phyloP scores from a whole-genome alignment of 2,329 filamentous ascomycete species.

The Lachnellula arida region DNA sequence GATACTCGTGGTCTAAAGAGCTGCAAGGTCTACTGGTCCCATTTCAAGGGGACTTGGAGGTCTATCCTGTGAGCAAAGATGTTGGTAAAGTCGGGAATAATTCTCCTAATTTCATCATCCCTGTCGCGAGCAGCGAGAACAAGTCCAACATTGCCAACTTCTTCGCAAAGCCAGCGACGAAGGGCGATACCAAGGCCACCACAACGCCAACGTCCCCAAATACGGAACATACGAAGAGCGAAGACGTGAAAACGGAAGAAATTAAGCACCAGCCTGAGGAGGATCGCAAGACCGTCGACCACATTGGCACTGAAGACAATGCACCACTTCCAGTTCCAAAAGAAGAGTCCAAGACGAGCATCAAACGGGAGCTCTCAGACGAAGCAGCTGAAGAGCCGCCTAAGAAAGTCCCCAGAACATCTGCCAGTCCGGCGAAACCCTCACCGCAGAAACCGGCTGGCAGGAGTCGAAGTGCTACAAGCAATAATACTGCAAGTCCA shows the following conservation, averaged over 20 bases:
- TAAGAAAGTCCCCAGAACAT: conserved; percentile 24
- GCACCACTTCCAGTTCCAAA: conserved; percentile 25
- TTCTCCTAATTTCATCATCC: conserved; percentile 76
- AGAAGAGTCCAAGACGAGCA: conserved; percentile 17
- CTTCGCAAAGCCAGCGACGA: conserved; percentile 55
- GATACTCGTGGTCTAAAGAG: conserved; percentile 69
- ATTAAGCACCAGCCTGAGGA: conserved; percentile 24
- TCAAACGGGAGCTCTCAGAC: conserved; percentile 29
- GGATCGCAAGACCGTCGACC: conserved; percentile 23
- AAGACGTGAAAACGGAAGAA: conserved; percentile 16
- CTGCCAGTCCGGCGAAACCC: conserved; percentile 19
- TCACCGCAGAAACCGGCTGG: conserved; percentile 11
- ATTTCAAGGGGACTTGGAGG: conserved; percentile 71
- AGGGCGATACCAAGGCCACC: conserved; percentile 10
- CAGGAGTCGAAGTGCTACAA: conserved; percentile 14
- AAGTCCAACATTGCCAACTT: conserved; percentile 94
- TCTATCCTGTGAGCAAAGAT: conserved; percentile 81
- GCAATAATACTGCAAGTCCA: conserved; percentile 13
- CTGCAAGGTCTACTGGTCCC: conserved; percentile 77
- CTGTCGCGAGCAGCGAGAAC: conserved; percentile 78
- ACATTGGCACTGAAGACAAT: conserved; percentile 26
- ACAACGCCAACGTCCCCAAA: neutral
- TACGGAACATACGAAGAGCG: neutral
- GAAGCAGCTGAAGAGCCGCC: conserved; percentile 19
- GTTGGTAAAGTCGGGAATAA: conserved; percentile 95